A percentile compares a stretch with the other conserved stretches of the same genome.
These are phyloP conservation scores for Cryptococcus jaspeensis DNA, from an alignment of 1,284 basidiomycete species.

Conservation along the genomic window DNA sequence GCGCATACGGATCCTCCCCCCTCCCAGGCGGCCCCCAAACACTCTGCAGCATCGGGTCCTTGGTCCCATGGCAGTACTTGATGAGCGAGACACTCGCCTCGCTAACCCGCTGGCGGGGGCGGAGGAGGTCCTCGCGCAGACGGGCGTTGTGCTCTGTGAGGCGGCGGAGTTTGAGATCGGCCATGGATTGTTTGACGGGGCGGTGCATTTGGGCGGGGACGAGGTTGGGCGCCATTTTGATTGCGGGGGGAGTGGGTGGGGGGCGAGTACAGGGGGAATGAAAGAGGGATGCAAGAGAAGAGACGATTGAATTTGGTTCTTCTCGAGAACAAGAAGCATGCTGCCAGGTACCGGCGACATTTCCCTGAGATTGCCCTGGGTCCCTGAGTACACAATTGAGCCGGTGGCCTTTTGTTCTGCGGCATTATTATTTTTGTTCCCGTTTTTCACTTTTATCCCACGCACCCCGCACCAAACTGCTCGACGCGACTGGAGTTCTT, in stretches of 20 bases:
- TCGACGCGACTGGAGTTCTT: too few relatives aligned
- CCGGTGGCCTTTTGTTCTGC: background rate
- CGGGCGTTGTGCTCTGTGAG: slow-evolving; percentile 91
- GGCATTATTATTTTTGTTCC: background rate
- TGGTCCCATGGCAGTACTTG: slow-evolving; percentile 83
- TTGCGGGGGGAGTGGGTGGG: slow-evolving; percentile 1
- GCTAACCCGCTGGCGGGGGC: slow-evolving; percentile 83
- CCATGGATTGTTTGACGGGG: slow-evolving; percentile 63
- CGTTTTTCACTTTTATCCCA: background rate
- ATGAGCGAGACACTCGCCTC: slow-evolving; percentile 85
- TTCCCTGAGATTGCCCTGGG: too few relatives aligned
- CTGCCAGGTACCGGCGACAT: background rate
- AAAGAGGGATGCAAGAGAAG: background rate
- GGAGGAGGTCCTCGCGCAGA: slow-evolving; percentile 80
- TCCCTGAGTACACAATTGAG: too few relatives aligned
- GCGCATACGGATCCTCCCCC: slow-evolving; percentile 57
- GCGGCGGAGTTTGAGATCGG: slow-evolving; percentile 90
- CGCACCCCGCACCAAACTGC: too few relatives aligned
- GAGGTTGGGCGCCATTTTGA: background rate
- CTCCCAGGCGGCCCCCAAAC: slow-evolving; percentile 92
- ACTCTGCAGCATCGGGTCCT: slow-evolving; percentile 81
- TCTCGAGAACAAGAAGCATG: background rate
- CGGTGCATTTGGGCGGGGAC: slow-evolving; percentile 20
- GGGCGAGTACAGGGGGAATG: background rate
- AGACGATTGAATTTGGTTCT: background rate